phyloP scores from a whole-genome alignment of 2,329 filamentous ascomycete species.

The Beauveria rudraprayagi region DNA sequence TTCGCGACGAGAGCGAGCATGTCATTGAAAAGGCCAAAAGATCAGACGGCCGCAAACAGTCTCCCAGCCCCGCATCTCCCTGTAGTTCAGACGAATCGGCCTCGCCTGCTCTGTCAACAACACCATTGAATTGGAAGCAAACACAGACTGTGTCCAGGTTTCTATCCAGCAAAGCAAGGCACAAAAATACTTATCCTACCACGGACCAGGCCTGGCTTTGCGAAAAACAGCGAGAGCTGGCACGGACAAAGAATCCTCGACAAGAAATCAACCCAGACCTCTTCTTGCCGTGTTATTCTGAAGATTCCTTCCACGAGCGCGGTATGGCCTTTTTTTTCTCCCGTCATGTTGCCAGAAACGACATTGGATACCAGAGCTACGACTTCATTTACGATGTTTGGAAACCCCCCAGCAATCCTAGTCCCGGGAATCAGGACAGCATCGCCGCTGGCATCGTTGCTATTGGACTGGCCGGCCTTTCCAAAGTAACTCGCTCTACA shows the following conservation, averaged over 20 bases:
- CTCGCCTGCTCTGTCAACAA: neutral
- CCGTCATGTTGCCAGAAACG: conserved; percentile 39
- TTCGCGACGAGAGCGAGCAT: conserved; percentile 48
- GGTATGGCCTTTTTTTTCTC: conserved; percentile 44
- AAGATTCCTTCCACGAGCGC: conserved; percentile 30
- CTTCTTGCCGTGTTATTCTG: conserved; percentile 3
- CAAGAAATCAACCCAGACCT: neutral
- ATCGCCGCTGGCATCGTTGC: conserved; percentile 46
- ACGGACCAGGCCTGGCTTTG: neutral
- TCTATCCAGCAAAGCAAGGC: neutral
- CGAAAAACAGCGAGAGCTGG: neutral
- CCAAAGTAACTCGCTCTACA: conserved; percentile 34
- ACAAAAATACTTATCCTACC: neutral
- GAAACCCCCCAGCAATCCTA: conserved; percentile 32
- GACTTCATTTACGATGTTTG: conserved; percentile 46
- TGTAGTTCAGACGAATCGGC: neutral
- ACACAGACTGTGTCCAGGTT: neutral
- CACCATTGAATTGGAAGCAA: neutral
- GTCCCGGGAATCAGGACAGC: conserved; percentile 31
- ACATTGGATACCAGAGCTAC: conserved; percentile 41
- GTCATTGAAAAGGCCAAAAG: conserved; percentile 42
- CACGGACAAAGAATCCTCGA: neutral
- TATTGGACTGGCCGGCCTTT: conserved; percentile 44
- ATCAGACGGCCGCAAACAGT: conserved; percentile 18
- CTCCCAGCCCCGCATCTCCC: conserved; percentile 12